Conservation (phyloP, 352 stramenopile genomes). For the Phytopythium sindhum region DNA sequence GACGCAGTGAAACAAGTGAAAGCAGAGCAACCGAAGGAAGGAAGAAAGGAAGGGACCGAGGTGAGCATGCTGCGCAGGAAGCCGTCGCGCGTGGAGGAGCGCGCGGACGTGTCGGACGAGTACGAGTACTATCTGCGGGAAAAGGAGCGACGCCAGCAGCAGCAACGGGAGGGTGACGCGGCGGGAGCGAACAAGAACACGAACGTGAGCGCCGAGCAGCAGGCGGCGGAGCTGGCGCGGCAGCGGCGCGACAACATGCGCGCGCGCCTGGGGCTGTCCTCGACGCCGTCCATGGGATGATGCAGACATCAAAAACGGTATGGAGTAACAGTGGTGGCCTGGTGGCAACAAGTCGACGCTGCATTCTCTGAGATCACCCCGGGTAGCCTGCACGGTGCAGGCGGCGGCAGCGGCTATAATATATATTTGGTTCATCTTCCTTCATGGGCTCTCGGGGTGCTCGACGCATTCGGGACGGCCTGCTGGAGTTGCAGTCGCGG, state of each 20-base stretch:
- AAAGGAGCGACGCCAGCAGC: slow-evolving; percentile 32
- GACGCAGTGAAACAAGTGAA: too few relatives aligned
- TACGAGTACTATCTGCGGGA: slow-evolving; percentile 63
- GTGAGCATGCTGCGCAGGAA: slow-evolving; percentile 48
- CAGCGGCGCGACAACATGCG: slow-evolving; percentile 6
- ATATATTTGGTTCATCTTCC: background rate
- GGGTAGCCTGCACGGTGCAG: too few relatives aligned
- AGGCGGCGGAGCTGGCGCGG: slow-evolving; percentile 6
- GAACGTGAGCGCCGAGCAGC: slow-evolving; percentile 6
- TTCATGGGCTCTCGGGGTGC: background rate
- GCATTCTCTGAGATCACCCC: background rate
- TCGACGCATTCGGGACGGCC: background rate
- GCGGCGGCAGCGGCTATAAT: background rate
- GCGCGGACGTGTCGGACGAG: slow-evolving; percentile 64
- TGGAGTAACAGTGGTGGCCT: background rate
- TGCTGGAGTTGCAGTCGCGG: background rate
- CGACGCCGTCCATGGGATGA: background rate
- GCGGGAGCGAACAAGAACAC: background rate
- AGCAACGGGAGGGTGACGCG: background rate
- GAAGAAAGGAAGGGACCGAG: background rate
- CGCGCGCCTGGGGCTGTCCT: slow-evolving; percentile 5
- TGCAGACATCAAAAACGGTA: background rate
- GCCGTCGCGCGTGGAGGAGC: slow-evolving; percentile 63
- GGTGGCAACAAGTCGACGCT: background rate
- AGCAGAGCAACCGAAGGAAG: too few relatives aligned